Percentiles rank a stretch among this genome's conserved stretches.
Evolutionary conservation across 108 stramenopile genomes (phyloP).

Genomic region (Skeletonema costatum): DNA sequence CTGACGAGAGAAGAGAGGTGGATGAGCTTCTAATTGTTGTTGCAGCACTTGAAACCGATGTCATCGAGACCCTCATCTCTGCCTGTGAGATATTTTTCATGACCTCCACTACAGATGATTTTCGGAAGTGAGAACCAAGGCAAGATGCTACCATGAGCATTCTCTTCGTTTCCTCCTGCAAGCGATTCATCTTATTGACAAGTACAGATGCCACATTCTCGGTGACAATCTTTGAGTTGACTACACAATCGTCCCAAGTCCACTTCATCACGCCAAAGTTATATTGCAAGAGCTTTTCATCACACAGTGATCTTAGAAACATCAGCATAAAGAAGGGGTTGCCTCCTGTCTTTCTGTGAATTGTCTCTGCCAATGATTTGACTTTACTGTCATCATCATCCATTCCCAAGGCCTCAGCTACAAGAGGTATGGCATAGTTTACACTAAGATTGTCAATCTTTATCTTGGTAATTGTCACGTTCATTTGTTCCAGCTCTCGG

Average conservation of each 20-base stretch:
- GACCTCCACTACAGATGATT: background rate
- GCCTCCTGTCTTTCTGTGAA: constrained; percentile 27
- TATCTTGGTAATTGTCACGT: background rate
- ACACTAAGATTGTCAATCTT: constrained; percentile 11
- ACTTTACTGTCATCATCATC: background rate
- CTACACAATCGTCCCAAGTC: too few species aligned
- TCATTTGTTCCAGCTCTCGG: background rate
- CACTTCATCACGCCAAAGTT: background rate
- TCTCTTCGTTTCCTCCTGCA: too few species aligned
- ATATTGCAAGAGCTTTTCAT: constrained; percentile 11
- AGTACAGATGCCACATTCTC: too few species aligned
- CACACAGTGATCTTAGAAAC: constrained; percentile 15
- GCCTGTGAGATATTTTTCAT: too few species aligned
- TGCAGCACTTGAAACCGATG: too few species aligned
- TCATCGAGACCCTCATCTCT: too few species aligned
- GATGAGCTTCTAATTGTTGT: too few species aligned
- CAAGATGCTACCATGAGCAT: background rate
- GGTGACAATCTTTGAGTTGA: too few species aligned
- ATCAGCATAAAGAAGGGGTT: constrained; percentile 39
- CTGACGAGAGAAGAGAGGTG: too few species aligned
- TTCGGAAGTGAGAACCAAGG: background rate
- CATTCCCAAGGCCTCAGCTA: constrained; percentile 20
- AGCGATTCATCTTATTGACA: too few species aligned
- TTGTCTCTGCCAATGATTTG: too few species aligned
- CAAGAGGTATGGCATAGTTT: background rate